Evolutionary conservation across 108 stramenopile species (phyloP).

Genomic region (Asterionellopsis glacialis): DNA sequence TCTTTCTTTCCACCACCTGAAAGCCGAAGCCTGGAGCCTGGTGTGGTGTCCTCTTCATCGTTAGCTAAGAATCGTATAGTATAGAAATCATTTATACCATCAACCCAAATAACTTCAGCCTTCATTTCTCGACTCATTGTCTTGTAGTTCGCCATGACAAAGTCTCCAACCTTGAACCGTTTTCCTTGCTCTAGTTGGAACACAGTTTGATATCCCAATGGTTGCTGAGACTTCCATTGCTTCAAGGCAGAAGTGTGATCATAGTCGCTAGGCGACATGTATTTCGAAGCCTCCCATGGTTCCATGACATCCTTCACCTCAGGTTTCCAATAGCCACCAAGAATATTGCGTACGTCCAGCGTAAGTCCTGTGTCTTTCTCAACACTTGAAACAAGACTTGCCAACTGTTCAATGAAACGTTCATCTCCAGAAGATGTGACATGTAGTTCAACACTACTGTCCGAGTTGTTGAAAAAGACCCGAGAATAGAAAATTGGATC

Average conservation of each 20-base stretch:
- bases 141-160: background rate
- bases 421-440: constrained; percentile 18
- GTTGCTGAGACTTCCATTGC: constrained; percentile 57
- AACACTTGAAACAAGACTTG: constrained; percentile 3
- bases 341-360: constrained; percentile 15
- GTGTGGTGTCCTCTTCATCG: background rate
- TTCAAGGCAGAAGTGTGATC: constrained; percentile 44
- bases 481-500: constrained; percentile 19
- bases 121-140: background rate
- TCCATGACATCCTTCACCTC: background rate
- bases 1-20: background rate
- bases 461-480: constrained; percentile 22
- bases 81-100: background rate
- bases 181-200: constrained; percentile 35
- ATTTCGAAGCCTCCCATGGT: background rate
- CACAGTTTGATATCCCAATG: constrained; percentile 55
- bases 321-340: constrained; percentile 9
- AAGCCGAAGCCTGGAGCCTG: background rate
- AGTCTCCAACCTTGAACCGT: background rate
- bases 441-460: constrained; percentile 16
- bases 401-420: constrained; percentile 12
- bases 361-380: constrained; percentile 16
- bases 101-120: background rate
- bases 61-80: background rate
- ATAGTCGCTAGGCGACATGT: constrained; percentile 38